A percentile compares a stretch with the other conserved stretches of the same genome.
phyloP scores from a whole-genome alignment of 148 eudicot genomes.

The Amaranthus hypochondriacus region DNA sequence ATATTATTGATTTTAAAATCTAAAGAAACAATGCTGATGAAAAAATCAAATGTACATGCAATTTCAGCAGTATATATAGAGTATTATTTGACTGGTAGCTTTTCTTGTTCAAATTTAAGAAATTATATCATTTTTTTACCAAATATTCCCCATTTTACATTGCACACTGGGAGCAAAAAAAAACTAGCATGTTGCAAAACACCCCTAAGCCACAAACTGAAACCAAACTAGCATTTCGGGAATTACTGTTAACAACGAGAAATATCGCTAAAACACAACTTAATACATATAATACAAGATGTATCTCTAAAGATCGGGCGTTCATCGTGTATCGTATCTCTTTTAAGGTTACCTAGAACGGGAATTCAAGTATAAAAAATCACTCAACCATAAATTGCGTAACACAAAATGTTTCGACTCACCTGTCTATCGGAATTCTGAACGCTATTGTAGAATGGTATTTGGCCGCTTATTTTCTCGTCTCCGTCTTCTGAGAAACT shows the following conservation, averaged over 20 bases:
- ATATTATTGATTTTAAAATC: constrained; percentile 13
- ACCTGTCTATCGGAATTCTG: constrained; percentile 10
- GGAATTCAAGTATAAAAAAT: constrained; percentile 22
- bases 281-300: constrained; percentile 25
- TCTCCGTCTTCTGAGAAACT: neutral
- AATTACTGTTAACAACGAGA: constrained; percentile 26
- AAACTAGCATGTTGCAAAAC: neutral
- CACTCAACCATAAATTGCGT: constrained; percentile 16
- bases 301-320: constrained; percentile 17
- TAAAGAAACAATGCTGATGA: constrained; percentile 16
- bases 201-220: constrained; percentile 16
- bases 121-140: neutral
- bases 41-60: constrained; percentile 19
- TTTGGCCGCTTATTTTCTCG: neutral
- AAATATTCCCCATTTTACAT: neutral
- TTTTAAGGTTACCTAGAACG: constrained; percentile 10
- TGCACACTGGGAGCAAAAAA: neutral
- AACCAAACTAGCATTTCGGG: constrained; percentile 9
- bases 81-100: neutral
- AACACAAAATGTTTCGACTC: constrained; percentile 20
- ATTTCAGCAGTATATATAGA: constrained; percentile 5
- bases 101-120: constrained; percentile 1
- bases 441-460: neutral
- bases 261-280: constrained; percentile 21
- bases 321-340: neutral